Evolutionary conservation across 2,329 filamentous ascomycete species (phyloP), one percentile per base, ranked within the genome.

Genomic region (Beauveria medogensis): DNA sequence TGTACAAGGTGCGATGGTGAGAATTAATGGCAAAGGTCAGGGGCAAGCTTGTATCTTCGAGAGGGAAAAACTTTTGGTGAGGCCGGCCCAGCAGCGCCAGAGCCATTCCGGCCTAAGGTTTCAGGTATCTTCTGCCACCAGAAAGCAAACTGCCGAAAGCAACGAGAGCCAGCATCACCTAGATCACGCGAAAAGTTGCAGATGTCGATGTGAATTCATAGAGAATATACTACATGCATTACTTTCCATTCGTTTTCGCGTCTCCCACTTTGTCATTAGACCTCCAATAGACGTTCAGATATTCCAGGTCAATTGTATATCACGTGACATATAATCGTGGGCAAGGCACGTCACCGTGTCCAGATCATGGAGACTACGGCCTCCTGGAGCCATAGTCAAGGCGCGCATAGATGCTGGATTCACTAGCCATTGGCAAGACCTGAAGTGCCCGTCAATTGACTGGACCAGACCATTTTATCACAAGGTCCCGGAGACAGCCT

Each of bases 101-200:
- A 51, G 60, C 61, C 14, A 30, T 70, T 67, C 64, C 62, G 64
- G 71, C 71, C 71, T 72, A 69, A 73, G 69, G 67, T 71, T 66
- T 73, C 68, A 73, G 70, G 71, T 70, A 68, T 64, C 26, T 24
- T 46, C 50, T 51, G 28, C 37, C 41, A 24, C 44, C 55, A 37
- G 28, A 57, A 48, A 9, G 4, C 9, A 34, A 6, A 41, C 34
- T 50, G 28, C 4, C 34, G 52, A 52, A 51, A 43, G 47, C 56
- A 51, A 59, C 24, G 12, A 43, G 10, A 22, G 16, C 47, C 47
- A 34, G 16, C 37, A 24, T 41, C 7, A 8, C 6, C 20, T 8
- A 9, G 5, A 41, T 40, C 16, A 16, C 16, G 7, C n/a, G 0
- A 46, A 5, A 16, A 8, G 2, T 6, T 44, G n/a, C 22, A 28